Conservation (phyloP, 2,329 filamentous ascomycete species). For the Cladophialophora psammophila region DNA sequence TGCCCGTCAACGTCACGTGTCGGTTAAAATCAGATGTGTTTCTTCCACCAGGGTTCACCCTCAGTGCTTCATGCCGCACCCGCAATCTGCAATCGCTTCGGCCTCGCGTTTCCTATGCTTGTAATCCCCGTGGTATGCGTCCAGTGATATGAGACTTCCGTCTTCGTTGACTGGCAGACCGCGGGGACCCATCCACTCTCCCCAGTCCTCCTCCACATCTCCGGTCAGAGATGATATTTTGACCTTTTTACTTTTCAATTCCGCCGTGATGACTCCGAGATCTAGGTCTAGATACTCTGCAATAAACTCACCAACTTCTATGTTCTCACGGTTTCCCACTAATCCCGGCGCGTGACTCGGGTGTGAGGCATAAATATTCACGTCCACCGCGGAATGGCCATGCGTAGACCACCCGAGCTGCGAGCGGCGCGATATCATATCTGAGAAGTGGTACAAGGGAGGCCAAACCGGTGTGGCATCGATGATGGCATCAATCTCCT, state of each 20-base stretch:
- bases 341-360: slow-evolving; percentile 68
- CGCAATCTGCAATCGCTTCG: slow-evolving; percentile 33
- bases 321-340: slow-evolving; percentile 92
- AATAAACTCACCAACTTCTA: slow-evolving; percentile 84
- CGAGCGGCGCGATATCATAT: slow-evolving; percentile 87
- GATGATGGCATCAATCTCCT: slow-evolving; percentile 74
- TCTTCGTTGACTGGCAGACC: slow-evolving; percentile 48
- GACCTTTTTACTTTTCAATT: slow-evolving; percentile 61
- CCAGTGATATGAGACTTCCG: slow-evolving; percentile 41
- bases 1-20: background rate
- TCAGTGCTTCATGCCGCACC: slow-evolving; percentile 37
- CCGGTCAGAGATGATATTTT: slow-evolving; percentile 30
- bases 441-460: slow-evolving; percentile 71
- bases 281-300: slow-evolving; percentile 80
- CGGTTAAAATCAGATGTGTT: background rate
- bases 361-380: slow-evolving; percentile 92
- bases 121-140: slow-evolving; percentile 56
- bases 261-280: slow-evolving; percentile 76
- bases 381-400: slow-evolving; percentile 91
- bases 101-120: slow-evolving; percentile 42
- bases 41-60: background rate
- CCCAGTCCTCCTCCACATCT: slow-evolving; percentile 32
- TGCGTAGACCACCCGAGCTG: slow-evolving; percentile 95
- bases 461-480: slow-evolving; percentile 62
- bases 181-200: slow-evolving; percentile 52